These are phyloP conservation scores for Erodium maritimum DNA, from an alignment of 345 rosid genomes.

Conservation along the genomic window DNA sequence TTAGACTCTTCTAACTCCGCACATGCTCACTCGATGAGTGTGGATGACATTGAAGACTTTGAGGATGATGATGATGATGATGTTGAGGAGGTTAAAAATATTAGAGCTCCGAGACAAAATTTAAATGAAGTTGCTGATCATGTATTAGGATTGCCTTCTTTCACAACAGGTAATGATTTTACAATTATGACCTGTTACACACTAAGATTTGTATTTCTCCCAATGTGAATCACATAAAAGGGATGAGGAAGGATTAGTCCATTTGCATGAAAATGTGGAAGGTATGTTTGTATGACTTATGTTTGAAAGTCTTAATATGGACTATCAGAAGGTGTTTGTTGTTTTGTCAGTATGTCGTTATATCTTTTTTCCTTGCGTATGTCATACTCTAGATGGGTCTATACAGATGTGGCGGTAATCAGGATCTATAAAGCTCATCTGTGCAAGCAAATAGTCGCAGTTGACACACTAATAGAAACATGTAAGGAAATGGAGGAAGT, in stretches of 20 bases:
- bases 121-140: conserved; percentile 62
- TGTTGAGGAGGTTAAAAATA: conserved; percentile 45
- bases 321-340: too few relatives aligned
- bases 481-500: not conserved
- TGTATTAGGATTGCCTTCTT: conserved; percentile 60
- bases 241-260: not conserved
- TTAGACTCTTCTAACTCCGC: conserved; percentile 61
- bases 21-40: conserved; percentile 62
- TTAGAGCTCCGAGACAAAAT: conserved; percentile 59
- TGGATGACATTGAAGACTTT: conserved; percentile 97
- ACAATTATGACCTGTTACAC: not conserved
- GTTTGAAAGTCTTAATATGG: not conserved
- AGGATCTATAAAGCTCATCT: not conserved
- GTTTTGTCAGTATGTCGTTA: too few relatives aligned
- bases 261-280: too few relatives aligned
- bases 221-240: not conserved
- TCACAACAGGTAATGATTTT: conserved; percentile 58
- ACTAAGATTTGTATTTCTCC: not conserved
- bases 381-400: not conserved
- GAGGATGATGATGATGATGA: conserved; percentile 75
- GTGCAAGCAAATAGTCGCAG: not conserved
- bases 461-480: not conserved
- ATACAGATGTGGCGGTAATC: not conserved
- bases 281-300: not conserved
- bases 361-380: not conserved